Evolutionary conservation across 2,329 filamentous ascomycete species (phyloP).

Genomic region (Sclerotinia glacialis): DNA sequence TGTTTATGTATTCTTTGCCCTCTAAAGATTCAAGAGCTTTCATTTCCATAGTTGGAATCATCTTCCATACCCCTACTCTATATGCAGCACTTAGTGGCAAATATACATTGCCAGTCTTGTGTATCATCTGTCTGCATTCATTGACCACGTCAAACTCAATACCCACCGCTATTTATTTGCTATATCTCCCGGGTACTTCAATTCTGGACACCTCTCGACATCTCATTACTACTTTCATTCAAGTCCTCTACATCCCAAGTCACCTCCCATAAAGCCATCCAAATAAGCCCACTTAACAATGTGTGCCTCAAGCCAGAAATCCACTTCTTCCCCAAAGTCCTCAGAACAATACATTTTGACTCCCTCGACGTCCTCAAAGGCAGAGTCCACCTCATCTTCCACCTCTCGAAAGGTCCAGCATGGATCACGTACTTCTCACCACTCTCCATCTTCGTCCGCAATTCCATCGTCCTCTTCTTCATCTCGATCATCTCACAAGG

Average conservation of each 20-base stretch:
- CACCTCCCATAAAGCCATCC: neutral
- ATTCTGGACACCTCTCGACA: neutral
- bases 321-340: slow-evolving; percentile 1
- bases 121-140: slow-evolving; percentile 6
- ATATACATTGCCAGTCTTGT: neutral
- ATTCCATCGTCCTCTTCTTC: neutral
- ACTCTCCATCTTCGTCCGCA: neutral
- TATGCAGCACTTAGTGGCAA: slow-evolving; percentile 3
- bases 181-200: neutral
- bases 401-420: slow-evolving; percentile 3
- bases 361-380: slow-evolving; percentile 7
- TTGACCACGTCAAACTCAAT: neutral
- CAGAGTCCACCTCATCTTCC: slow-evolving; percentile 3
- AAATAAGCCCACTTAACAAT: neutral
- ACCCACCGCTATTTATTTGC: neutral
- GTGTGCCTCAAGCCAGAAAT: slow-evolving; percentile 1
- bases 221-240: neutral
- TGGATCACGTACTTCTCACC: neutral
- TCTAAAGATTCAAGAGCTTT: neutral
- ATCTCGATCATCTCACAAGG: neutral
- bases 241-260: neutral
- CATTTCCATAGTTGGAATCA: neutral
- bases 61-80: neutral
- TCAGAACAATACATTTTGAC: slow-evolving; percentile 3
- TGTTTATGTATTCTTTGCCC: neutral